phyloP scores from a whole-genome alignment of 2,329 filamentous ascomycete genomes.

The Fusarium keratoplasticum region DNA sequence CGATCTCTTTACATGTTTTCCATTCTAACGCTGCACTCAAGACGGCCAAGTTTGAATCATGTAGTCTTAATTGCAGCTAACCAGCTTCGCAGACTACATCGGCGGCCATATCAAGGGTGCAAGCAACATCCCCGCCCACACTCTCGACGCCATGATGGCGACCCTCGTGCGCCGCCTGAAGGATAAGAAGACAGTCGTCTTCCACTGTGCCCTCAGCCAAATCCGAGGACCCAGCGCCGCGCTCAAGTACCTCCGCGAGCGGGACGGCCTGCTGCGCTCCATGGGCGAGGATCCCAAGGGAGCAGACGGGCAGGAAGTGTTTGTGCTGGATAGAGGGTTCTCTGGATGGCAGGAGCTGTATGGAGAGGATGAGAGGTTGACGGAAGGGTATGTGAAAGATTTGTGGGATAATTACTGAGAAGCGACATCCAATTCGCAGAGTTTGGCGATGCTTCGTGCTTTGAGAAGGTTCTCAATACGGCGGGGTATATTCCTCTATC shows the following conservation, averaged over 20 bases:
- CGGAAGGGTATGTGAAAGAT: slow-evolving; percentile 86
- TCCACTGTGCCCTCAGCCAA: slow-evolving; percentile 94
- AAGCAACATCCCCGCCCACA: slow-evolving; percentile 78
- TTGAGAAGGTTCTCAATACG: neutral
- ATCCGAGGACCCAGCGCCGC: slow-evolving; percentile 89
- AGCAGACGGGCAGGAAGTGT: slow-evolving; percentile 81
- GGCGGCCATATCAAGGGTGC: slow-evolving; percentile 89
- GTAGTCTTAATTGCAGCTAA: neutral
- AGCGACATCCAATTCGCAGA: neutral
- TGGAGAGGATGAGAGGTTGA: slow-evolving; percentile 82
- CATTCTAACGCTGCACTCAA: neutral
- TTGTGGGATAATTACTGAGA: slow-evolving; percentile 76
- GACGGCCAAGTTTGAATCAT: neutral
- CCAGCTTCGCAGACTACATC: slow-evolving; percentile 74
- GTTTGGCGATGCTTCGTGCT: neutral
- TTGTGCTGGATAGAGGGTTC: slow-evolving; percentile 87
- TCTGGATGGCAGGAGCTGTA: slow-evolving; percentile 88
- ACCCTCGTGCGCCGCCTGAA: slow-evolving; percentile 83
- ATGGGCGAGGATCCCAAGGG: slow-evolving; percentile 48
- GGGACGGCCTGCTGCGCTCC: slow-evolving; percentile 60
- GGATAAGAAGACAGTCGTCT: slow-evolving; percentile 86
- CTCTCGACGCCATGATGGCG: slow-evolving; percentile 81
- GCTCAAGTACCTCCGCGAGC: slow-evolving; percentile 80
- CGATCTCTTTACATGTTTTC: neutral
- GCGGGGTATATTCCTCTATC: neutral